A percentile compares a stretch with the other conserved stretches of the same genome.
phyloP scores from a whole-genome alignment of 1,284 basidiomycete genomes.

The Pterula multifida region DNA sequence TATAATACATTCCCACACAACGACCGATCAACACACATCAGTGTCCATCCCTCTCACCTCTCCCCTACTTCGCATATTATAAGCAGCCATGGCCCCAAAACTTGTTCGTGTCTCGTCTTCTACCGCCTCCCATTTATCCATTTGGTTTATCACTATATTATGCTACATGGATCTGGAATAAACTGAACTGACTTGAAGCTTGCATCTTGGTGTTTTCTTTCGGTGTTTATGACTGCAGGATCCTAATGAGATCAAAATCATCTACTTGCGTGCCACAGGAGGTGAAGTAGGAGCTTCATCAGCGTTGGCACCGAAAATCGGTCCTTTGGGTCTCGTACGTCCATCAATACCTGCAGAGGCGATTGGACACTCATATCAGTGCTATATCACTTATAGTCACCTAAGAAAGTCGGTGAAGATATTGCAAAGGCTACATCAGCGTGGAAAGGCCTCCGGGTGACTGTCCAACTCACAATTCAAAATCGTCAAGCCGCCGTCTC shows the following conservation, averaged over 20 bases:
- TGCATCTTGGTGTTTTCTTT: background rate
- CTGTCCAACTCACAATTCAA: constrained; percentile 98
- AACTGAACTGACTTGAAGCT: background rate
- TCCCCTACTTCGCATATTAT: constrained; percentile 8
- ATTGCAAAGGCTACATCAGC: constrained; percentile 98
- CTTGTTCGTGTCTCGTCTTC: constrained; percentile 35
- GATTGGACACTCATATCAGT: constrained; percentile 5
- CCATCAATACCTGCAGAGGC: background rate
- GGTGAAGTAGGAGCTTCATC: constrained; percentile 99
- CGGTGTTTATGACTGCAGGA: constrained; percentile 35
- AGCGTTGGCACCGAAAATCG: constrained; percentile 98
- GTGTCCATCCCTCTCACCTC: background rate
- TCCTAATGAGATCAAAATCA: constrained; percentile 95
- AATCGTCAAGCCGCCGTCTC: constrained; percentile 98
- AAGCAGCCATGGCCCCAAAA: constrained; percentile 61
- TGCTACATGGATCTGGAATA: no score
- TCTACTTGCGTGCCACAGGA: constrained; percentile 98
- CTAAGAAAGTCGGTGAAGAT: constrained; percentile 99
- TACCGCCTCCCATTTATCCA: background rate
- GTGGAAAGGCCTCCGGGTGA: constrained; percentile 99
- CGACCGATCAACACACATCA: no score
- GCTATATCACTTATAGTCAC: constrained; percentile 53
- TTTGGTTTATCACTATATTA: constrained; percentile 11
- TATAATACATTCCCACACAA: background rate
- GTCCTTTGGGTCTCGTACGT: constrained; percentile 96